Conservation (phyloP, 2,329 filamentous ascomycete species). For the Xenoacremonium recifei region DNA sequence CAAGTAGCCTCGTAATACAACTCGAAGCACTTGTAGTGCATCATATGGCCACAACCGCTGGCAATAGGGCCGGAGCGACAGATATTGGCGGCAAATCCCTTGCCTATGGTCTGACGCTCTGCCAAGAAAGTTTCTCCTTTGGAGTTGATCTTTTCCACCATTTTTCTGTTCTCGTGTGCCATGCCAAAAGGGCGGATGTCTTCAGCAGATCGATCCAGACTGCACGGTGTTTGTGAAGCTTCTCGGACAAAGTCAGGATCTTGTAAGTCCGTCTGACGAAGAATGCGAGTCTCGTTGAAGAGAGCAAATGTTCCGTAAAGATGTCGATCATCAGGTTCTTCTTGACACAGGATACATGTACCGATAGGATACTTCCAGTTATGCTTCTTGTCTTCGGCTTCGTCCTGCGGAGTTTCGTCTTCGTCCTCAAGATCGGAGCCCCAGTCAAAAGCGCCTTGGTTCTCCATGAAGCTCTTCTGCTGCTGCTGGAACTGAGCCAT, state of each 20-base stretch:
- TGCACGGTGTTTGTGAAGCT: slow-evolving; percentile 72
- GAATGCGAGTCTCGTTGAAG: slow-evolving; percentile 79
- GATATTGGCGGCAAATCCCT: slow-evolving; percentile 74
- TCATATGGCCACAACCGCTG: slow-evolving; percentile 93
- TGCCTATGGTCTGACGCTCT: slow-evolving; percentile 81
- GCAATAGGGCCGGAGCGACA: slow-evolving; percentile 76
- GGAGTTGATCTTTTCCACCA: slow-evolving; percentile 72
- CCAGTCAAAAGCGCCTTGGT: slow-evolving; percentile 85
- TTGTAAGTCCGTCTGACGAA: slow-evolving; percentile 81
- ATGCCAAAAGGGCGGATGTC: slow-evolving; percentile 85
- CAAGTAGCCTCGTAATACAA: slow-evolving; percentile 82
- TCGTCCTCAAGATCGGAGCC: slow-evolving; percentile 74
- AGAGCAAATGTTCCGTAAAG: slow-evolving; percentile 93
- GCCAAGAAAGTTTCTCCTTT: slow-evolving; percentile 68
- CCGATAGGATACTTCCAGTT: slow-evolving; percentile 86
- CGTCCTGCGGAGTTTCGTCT: slow-evolving; percentile 57
- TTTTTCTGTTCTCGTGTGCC: slow-evolving; percentile 78
- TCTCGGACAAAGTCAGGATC: slow-evolving; percentile 85
- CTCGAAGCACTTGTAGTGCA: slow-evolving; percentile 97
- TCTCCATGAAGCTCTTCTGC: slow-evolving; percentile 91
- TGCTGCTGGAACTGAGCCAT: slow-evolving; percentile 99
- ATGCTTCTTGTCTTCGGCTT: slow-evolving; percentile 63
- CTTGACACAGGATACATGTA: slow-evolving; percentile 94
- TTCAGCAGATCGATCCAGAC: slow-evolving; percentile 82
- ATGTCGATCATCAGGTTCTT: slow-evolving; percentile 85